These are phyloP conservation scores for Psilocybe tampanensis DNA, from an alignment of 768 basidiomycete species.

Conservation along the genomic window DNA sequence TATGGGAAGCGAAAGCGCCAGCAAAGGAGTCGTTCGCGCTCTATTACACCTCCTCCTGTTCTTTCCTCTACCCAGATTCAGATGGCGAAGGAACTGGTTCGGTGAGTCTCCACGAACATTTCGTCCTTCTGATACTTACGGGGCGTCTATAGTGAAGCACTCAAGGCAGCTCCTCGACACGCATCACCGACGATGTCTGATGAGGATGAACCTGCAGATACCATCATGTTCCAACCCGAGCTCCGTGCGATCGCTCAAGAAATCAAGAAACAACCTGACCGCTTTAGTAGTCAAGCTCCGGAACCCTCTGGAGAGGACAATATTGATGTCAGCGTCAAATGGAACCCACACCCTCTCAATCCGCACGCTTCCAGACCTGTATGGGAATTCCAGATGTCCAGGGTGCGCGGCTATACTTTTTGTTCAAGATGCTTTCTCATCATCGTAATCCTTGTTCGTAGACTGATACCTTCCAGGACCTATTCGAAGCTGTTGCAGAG, in stretches of 20 bases:
- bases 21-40: constrained; percentile 63
- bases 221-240: constrained; percentile 60
- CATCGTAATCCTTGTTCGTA: constrained; percentile 24
- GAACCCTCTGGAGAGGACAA: constrained; percentile 32
- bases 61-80: constrained; percentile 55
- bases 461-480: constrained; percentile 64
- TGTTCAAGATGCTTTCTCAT: background rate
- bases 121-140: background rate
- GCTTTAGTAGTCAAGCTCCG: constrained; percentile 28
- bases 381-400: constrained; percentile 59
- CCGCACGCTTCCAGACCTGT: constrained; percentile 35
- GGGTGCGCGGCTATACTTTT: constrained; percentile 40
- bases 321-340: constrained; percentile 59
- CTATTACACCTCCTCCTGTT: constrained; percentile 76
- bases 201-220: constrained; percentile 52
- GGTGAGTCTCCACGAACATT: constrained; percentile 42
- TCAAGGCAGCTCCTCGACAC: constrained; percentile 42
- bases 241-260: constrained; percentile 55
- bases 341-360: constrained; percentile 67
- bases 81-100: constrained; percentile 59
- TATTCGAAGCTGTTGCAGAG: constrained; percentile 72
- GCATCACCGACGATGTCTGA: constrained; percentile 48
- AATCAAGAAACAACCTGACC: constrained; percentile 29
- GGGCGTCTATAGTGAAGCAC: constrained; percentile 41
- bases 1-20: constrained; percentile 44